phyloP scores from a whole-genome alignment of 1,139 yeast species.

The Lodderomyces theae region DNA sequence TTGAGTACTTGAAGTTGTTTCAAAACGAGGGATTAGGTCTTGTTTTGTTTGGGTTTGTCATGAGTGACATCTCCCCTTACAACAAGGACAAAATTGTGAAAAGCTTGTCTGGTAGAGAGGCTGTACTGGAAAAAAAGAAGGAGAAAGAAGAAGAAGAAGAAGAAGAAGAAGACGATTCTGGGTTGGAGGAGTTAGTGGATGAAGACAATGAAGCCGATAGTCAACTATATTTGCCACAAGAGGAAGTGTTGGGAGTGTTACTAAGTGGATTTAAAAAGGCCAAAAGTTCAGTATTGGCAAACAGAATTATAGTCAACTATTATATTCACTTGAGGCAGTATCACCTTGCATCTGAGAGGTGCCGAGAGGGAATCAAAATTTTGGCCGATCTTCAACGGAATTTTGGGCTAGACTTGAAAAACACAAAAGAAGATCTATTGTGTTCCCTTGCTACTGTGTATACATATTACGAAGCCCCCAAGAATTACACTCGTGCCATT shows the following conservation, averaged over 20 bases:
- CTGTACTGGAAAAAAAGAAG: conserved; percentile 2
- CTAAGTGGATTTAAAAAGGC: conserved; percentile 50
- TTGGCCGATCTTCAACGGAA: conserved; percentile 49
- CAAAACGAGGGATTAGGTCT: conserved; percentile 63
- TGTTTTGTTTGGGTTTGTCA: conserved; percentile 55
- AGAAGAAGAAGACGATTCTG: conserved; percentile 5
- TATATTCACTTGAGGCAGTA: conserved; percentile 64
- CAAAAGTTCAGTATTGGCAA: conserved; percentile 55
- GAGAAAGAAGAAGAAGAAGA: conserved; percentile 6
- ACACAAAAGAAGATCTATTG: conserved; percentile 59
- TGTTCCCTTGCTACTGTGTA: conserved; percentile 73
- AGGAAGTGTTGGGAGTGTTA: conserved; percentile 53
- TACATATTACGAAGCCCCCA: conserved; percentile 87
- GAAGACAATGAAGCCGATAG: conserved; percentile 17
- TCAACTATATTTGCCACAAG: conserved; percentile 34
- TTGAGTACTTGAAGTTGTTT: conserved; percentile 54
- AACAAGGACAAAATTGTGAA: conserved; percentile 25
- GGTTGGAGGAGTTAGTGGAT: conserved; percentile 20
- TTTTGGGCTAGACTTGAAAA: conserved; percentile 45
- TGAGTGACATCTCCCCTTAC: conserved; percentile 70
- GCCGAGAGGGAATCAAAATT: conserved; percentile 59
- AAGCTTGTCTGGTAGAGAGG: conserved; percentile 10
- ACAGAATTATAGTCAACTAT: conserved; percentile 62
- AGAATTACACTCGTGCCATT: conserved; percentile 73
- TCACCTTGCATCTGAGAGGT: conserved; percentile 56